phyloP scores from a whole-genome alignment of 495 filamentous ascomycete species.

The Physcia stellaris region DNA sequence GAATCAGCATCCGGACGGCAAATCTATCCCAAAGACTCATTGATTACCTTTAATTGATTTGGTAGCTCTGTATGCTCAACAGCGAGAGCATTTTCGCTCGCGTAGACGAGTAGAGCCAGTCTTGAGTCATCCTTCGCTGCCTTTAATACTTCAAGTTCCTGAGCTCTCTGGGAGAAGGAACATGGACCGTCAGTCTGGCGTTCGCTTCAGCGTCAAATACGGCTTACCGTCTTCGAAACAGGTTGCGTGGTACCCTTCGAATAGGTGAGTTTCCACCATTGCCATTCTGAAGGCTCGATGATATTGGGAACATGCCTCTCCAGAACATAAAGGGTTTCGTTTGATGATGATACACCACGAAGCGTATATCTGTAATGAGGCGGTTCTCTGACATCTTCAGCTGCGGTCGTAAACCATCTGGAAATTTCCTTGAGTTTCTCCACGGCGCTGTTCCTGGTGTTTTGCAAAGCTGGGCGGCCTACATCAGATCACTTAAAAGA shows the following conservation, averaged over 20 bases:
- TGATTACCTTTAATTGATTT: constrained; percentile 27
- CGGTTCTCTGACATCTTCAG: constrained; percentile 30
- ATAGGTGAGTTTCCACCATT: constrained; percentile 45
- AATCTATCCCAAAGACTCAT: background rate
- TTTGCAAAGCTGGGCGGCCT: too few relatives aligned
- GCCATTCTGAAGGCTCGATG: constrained; percentile 21
- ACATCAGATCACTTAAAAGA: too few relatives aligned
- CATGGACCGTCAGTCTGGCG: too few relatives aligned
- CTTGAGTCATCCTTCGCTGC: constrained; percentile 37
- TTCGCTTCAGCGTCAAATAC: too few relatives aligned
- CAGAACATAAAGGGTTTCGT: constrained; percentile 39
- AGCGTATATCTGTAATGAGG: constrained; percentile 34
- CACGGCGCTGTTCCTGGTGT: constrained; percentile 33
- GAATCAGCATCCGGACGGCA: constrained; percentile 4
- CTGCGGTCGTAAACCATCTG: constrained; percentile 39
- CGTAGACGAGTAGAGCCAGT: constrained; percentile 36
- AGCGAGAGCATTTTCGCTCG: constrained; percentile 30
- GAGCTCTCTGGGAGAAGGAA: constrained; percentile 25
- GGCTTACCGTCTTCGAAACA: constrained; percentile 8
- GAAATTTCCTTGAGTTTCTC: constrained; percentile 34
- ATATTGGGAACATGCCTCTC: constrained; percentile 9
- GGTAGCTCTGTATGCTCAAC: constrained; percentile 22
- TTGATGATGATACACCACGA: constrained; percentile 36
- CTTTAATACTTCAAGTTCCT: constrained; percentile 36
- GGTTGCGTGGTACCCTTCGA: constrained; percentile 17